These are phyloP conservation scores for Leishmania martiniquensis DNA, from an alignment of 208 protist genomes.

Conservation along the genomic window DNA sequence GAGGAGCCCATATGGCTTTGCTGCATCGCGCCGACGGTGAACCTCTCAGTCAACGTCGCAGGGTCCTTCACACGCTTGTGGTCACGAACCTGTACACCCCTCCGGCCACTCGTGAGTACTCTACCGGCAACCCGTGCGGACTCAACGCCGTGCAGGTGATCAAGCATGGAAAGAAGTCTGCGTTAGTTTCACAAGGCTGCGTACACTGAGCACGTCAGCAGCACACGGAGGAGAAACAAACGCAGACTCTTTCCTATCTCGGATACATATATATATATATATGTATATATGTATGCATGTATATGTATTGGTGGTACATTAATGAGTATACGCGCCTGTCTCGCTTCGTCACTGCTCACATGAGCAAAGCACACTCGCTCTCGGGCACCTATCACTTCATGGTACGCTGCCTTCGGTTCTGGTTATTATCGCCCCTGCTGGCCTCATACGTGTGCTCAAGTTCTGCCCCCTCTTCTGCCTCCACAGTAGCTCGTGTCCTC, in stretches of 20 bases:
- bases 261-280: neutral
- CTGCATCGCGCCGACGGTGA: neutral
- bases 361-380: neutral
- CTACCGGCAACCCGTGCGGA: neutral
- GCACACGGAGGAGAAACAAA: neutral
- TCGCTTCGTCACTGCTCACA: neutral
- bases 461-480: neutral
- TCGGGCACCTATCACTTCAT: neutral
- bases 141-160: neutral
- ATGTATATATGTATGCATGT: conserved; percentile 7
- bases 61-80: neutral
- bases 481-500: neutral
- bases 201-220: neutral
- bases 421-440: neutral
- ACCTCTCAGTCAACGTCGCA: neutral
- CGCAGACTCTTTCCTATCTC: neutral
- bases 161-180: neutral
- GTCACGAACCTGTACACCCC: neutral
- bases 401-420: neutral
- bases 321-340: neutral
- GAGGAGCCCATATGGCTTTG: neutral
- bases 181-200: neutral
- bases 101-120: too few relatives aligned
- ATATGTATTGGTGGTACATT: neutral
- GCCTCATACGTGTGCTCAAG: neutral